A percentile compares a stretch with the other conserved stretches of the same genome.
Conservation (phyloP, 768 basidiomycete species). For the Rhodotorula taiwanensis region DNA sequence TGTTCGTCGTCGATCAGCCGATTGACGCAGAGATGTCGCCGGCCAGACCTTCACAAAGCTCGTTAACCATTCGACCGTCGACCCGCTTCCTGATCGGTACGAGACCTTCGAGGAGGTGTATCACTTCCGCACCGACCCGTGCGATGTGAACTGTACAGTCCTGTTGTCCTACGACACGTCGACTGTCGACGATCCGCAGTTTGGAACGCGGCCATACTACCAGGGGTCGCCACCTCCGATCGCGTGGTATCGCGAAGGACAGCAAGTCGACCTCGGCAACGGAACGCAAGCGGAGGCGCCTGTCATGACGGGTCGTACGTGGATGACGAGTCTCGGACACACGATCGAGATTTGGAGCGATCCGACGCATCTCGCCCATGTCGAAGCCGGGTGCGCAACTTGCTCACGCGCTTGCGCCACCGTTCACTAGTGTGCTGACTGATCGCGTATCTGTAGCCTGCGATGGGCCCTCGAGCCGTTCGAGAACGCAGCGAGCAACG, state of each 20-base stretch:
- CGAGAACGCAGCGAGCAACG: neutral
- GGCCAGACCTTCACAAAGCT: slow-evolving; percentile 45
- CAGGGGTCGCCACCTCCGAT: slow-evolving; percentile 27
- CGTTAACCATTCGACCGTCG: slow-evolving; percentile 44
- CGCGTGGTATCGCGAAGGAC: slow-evolving; percentile 26
- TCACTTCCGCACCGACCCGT: slow-evolving; percentile 45
- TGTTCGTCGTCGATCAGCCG: no score
- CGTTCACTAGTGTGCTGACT: no score
- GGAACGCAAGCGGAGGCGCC: slow-evolving; percentile 1
- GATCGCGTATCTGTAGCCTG: neutral
- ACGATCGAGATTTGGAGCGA: slow-evolving; percentile 19
- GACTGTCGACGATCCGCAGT: slow-evolving; percentile 38
- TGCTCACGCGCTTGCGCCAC: no score
- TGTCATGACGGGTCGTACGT: slow-evolving; percentile 27
- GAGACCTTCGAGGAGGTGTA: slow-evolving; percentile 45
- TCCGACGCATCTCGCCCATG: neutral
- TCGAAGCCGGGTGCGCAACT: slow-evolving; percentile 19
- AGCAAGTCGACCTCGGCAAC: slow-evolving; percentile 27
- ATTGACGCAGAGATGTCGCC: no score
- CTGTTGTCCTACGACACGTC: slow-evolving; percentile 45
- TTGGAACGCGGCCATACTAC: slow-evolving; percentile 15
- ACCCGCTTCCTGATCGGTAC: slow-evolving; percentile 45
- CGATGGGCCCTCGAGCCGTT: slow-evolving; percentile 14
- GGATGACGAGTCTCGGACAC: slow-evolving; percentile 22
- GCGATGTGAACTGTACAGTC: slow-evolving; percentile 43